Base-by-base conservation (phyloP, 306 rosid species). In the Pueraria montana region DNA sequence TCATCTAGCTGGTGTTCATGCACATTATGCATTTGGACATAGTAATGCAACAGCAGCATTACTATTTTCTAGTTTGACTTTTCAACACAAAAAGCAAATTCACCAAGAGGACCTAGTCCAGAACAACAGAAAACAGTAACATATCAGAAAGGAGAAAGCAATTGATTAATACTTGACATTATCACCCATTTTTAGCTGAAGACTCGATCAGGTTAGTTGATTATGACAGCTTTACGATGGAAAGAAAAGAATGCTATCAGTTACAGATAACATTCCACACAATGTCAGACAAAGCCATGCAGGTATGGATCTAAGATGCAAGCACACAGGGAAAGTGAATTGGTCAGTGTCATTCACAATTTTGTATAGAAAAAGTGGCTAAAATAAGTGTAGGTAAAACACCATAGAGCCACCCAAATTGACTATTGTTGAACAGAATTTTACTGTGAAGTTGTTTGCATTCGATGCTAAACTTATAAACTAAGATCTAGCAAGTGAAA, bases 361-460 rank as follows among this genome's bases (percentile, higher is more conserved):
- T 4, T 18, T 71, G 52, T 52, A 2, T 24, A 13, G 3, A 56
- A 21, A 23, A 71, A 71, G 59, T 49, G 10, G 8, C 14, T 16
- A 79, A 65, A 70, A 56, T 9, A 64, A 6, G 27, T 21, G 52
- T 46, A 45, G 40, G n/a, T 23, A 30, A 34, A 74, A 11, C 70
- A 58, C 21, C 17, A 75, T 50, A 59, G 45, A 59, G 73, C 64
- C 76, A 70, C 18, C 71, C 42, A 77, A 78, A 36, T 82, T 69
- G 53, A 46, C 52, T 52, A 59, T 43, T 4, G 24, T 9, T 23
- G 23, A 48, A 78, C 72, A 18, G 69, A 84, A 42, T 84, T 68
- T 46, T 59, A 34, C 74, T 49, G 64, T 78, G 72, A 23, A 83
- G 80, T 40, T 72, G 78, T 83, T 71, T 34, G 72, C 75, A 80